phyloP scores from a whole-genome alignment of 495 filamentous ascomycete species.

The Pseudoneurospora amorphoporcata region DNA sequence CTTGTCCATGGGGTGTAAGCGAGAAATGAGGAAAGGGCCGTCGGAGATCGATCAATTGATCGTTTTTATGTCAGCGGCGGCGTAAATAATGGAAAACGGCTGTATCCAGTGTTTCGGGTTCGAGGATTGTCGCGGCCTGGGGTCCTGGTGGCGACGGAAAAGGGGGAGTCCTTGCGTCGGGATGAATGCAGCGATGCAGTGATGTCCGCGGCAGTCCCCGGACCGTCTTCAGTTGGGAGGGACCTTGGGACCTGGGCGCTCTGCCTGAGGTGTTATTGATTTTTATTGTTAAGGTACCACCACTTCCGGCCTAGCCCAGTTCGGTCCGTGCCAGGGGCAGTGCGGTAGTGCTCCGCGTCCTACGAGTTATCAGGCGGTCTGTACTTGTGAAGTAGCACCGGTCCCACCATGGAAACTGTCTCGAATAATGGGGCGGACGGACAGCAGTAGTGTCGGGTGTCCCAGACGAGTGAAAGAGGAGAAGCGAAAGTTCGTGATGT shows the following conservation, averaged over 20 bases:
- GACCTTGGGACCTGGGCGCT: background rate
- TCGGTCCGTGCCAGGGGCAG: background rate
- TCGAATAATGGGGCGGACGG: background rate
- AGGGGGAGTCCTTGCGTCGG: background rate
- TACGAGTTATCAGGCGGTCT: background rate
- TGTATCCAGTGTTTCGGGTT: background rate
- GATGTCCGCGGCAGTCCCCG: background rate
- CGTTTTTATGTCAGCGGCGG: background rate
- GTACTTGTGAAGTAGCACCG: background rate
- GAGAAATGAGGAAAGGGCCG: constrained; percentile 1
- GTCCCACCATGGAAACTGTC: background rate
- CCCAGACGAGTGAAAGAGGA: background rate
- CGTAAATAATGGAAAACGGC: background rate
- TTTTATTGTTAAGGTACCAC: background rate
- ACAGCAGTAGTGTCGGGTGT: background rate
- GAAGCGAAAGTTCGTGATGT: background rate
- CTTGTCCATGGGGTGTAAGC: constrained; percentile 9
- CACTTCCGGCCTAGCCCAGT: background rate
- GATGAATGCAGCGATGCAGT: background rate
- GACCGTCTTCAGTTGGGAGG: background rate
- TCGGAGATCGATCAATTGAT: background rate
- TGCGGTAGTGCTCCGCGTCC: background rate
- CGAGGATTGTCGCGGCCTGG: background rate
- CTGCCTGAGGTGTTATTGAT: background rate
- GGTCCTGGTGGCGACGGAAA: background rate